Percentiles rank a stretch among this genome's conserved stretches.
These are phyloP conservation scores for Xylaria sp. DNA, from an alignment of 2,329 filamentous ascomycete species.

Conservation along the genomic window DNA sequence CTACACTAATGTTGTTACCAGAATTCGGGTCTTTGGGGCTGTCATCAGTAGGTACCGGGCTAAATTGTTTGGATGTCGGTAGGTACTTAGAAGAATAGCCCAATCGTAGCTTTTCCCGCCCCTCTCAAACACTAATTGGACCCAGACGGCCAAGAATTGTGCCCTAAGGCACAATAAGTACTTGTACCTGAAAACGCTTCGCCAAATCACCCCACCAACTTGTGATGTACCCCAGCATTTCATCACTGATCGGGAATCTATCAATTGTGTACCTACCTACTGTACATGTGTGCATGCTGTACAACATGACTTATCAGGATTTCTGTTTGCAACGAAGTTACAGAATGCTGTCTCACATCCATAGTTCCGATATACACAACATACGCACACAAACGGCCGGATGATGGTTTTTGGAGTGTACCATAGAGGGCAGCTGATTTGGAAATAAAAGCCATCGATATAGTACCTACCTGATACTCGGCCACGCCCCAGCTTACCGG, in stretches of 20 bases:
- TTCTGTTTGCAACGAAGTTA: constrained; percentile 2
- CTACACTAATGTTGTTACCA: neutral
- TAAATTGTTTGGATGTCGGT: no score
- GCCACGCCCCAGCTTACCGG: neutral
- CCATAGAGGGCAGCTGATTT: neutral
- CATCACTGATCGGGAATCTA: constrained; percentile 8
- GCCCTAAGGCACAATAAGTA: neutral
- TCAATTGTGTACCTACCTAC: neutral
- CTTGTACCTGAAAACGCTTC: constrained; percentile 8
- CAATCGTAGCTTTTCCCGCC: neutral
- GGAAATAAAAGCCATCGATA: neutral
- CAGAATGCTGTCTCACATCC: neutral
- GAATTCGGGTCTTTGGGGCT: neutral
- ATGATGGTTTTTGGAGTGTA: neutral
- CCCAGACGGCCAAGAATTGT: neutral
- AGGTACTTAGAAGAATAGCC: no score
- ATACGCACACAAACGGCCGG: neutral
- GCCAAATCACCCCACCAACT: constrained; percentile 13
- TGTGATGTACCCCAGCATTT: constrained; percentile 31
- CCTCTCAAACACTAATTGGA: neutral
- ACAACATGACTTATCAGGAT: constrained; percentile 15
- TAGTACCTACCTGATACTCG: no score
- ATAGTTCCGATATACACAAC: neutral
- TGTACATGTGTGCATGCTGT: constrained; percentile 3
- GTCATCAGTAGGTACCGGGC: neutral